Evolutionary conservation across 2,329 filamentous ascomycete genomes (phyloP).

Genomic region (Xylariaceae sp.): DNA sequence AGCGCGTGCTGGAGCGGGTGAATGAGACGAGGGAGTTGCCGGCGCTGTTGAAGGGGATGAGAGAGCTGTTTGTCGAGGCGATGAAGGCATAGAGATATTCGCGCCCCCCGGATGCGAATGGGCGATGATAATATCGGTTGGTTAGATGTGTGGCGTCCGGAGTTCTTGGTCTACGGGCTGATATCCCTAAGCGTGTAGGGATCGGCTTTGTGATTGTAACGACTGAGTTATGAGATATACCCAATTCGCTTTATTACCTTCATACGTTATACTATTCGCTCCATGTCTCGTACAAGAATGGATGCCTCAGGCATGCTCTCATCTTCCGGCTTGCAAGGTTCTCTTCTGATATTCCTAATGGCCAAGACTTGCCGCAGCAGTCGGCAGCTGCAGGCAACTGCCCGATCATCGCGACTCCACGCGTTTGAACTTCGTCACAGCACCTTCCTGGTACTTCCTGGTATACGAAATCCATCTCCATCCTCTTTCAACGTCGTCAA

Average conservation of each 20-base stretch:
- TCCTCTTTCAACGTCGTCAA: neutral
- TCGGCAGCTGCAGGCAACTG: constrained; percentile 17
- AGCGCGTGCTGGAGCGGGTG: constrained; percentile 69
- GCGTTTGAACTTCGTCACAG: neutral
- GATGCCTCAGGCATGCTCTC: too few species aligned
- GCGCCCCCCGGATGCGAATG: neutral
- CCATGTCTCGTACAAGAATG: neutral
- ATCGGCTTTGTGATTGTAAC: constrained; percentile 7
- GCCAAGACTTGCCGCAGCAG: constrained; percentile 13
- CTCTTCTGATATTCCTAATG: too few species aligned
- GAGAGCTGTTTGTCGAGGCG: constrained; percentile 67
- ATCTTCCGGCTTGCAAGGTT: too few species aligned
- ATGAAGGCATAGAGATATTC: constrained; percentile 44
- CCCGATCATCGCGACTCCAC: constrained; percentile 17
- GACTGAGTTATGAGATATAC: constrained; percentile 12
- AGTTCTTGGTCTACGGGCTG: constrained; percentile 4
- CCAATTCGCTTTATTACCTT: constrained; percentile 1
- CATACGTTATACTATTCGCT: neutral
- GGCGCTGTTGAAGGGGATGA: constrained; percentile 73
- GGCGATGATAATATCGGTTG: neutral
- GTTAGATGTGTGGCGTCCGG: constrained; percentile 12
- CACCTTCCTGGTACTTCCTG: neutral
- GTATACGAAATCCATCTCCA: neutral
- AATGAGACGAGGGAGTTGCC: constrained; percentile 75
- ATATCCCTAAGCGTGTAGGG: neutral